Evolutionary conservation across 2,329 filamentous ascomycete species (phyloP), one percentile per base, ranked within the genome.

Genomic region (Trichoderma endophyticum): DNA sequence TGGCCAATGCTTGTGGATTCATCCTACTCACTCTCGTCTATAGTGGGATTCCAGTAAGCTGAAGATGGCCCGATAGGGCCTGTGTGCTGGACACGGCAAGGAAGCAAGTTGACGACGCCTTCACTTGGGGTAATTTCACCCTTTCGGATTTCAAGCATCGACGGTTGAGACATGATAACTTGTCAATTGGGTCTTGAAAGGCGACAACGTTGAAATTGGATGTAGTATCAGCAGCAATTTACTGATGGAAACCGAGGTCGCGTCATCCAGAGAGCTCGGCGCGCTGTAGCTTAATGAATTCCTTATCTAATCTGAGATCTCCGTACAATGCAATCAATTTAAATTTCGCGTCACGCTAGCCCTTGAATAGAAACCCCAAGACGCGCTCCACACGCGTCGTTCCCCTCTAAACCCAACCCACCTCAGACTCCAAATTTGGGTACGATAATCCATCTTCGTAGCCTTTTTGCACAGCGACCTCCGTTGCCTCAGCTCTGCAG

Each of bases 11-110:
- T 60, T 4, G 24, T 8, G 26, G 43, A 59, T 9, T 14, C 21
- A n/a, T 4, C 24, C 8, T 39, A 61, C 71, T 51, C 15, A 72
- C 71, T 64, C 24, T 72, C 67, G 26, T 84, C 1, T 90, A 85
- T 63, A 18, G 3, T 60, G 24, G 93, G 92, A 6, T 83, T 85
- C 94, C 94, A 98, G 79, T 93, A 94, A 57, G 89, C 84, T 26
- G 87, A 81, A 6, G 87, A 83, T 1, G 89, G 84, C 65, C 90
- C 87, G 69, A 95, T 34, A 12, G 70, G n/a, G 1, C 95, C 95
- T 76, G 92, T 89, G 80, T 97, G 91, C 77, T 95, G 87, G 78
- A 98, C 89, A 70, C 89, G 88, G 77, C 93, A 96, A 4, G 95
- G 94, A 15, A 98, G 86, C 24, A 97, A 83, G 77, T 97, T 91